phyloP scores from a whole-genome alignment of 805 yeast genomes.

The Wickerhamiella lipophila region DNA sequence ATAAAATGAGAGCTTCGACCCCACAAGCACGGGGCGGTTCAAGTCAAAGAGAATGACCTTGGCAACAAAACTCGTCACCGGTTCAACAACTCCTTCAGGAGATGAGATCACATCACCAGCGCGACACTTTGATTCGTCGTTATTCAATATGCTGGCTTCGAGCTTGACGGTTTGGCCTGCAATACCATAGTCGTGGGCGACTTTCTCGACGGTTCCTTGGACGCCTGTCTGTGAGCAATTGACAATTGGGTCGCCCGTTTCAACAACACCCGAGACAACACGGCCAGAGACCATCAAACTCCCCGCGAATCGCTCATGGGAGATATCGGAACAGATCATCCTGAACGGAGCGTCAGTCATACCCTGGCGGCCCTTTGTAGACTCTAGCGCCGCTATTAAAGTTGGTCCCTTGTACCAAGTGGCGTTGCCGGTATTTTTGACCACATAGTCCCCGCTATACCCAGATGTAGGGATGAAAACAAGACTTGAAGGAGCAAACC shows the following conservation, averaged over 20 bases:
- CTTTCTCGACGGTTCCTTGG: constrained; percentile 18
- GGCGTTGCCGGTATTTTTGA: constrained; percentile 28
- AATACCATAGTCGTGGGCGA: constrained; percentile 30
- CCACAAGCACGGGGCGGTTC: constrained; percentile 61
- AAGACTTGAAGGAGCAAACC: constrained; percentile 33
- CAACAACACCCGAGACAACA: constrained; percentile 53
- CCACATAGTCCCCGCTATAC: constrained; percentile 52
- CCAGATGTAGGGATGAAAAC: constrained; percentile 60
- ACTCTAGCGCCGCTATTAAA: constrained; percentile 29
- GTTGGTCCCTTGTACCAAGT: constrained; percentile 40
- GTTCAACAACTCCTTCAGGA: constrained; percentile 35
- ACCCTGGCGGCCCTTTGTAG: constrained; percentile 20
- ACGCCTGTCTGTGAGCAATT: constrained; percentile 38
- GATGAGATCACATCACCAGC: constrained; percentile 57
- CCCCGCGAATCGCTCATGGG: constrained; percentile 36
- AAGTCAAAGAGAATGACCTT: constrained; percentile 53
- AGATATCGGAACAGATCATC: constrained; percentile 52
- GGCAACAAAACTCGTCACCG: constrained; percentile 40
- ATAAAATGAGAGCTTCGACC: constrained; percentile 66
- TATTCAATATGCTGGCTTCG: constrained; percentile 27
- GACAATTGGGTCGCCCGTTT: constrained; percentile 53
- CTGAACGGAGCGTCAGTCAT: constrained; percentile 30
- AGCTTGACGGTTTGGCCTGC: constrained; percentile 46
- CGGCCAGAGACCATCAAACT: constrained; percentile 51
- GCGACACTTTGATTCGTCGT: constrained; percentile 34